phyloP scores from a whole-genome alignment of 257 asterid species.

The Solanum neorickii region DNA sequence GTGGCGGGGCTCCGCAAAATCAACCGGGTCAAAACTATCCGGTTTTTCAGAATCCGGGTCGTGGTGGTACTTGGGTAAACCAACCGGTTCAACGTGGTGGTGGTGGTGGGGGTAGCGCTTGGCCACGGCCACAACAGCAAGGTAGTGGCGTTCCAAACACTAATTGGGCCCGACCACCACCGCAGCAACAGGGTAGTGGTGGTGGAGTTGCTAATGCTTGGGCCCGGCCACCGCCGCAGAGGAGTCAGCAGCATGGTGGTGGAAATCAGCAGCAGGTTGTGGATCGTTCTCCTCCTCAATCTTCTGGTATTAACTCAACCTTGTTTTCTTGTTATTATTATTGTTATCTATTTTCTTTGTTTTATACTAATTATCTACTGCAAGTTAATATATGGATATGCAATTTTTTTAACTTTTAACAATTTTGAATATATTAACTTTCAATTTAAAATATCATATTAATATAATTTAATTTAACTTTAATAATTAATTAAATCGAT shows the following conservation, averaged over 20 bases:
- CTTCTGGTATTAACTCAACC: slow-evolving; percentile 12
- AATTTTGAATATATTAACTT: too few species aligned
- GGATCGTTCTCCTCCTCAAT: slow-evolving; percentile 17
- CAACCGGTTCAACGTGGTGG: not conserved
- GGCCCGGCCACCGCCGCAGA: slow-evolving; percentile 3
- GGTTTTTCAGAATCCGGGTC: not conserved
- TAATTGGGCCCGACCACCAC: not conserved
- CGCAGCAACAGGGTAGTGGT: not conserved
- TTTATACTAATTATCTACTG: not conserved
- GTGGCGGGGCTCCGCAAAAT: not conserved
- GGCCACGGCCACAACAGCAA: not conserved
- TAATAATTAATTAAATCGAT: rapidly evolving
- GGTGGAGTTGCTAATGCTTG: not conserved
- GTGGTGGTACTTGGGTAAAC: not conserved
- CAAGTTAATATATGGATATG: not conserved
- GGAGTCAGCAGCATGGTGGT: not conserved
- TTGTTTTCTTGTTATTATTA: not conserved
- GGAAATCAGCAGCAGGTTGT: not conserved
- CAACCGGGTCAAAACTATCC: not conserved
- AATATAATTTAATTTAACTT: too few species aligned
- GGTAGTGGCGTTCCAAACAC: not conserved
- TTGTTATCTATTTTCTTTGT: not conserved
- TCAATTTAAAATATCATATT: too few species aligned
- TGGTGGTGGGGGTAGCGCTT: not conserved
- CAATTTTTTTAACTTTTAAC: not conserved